These are phyloP conservation scores for Lactarius evosmus DNA, from an alignment of 768 basidiomycete genomes.

Conservation along the genomic window DNA sequence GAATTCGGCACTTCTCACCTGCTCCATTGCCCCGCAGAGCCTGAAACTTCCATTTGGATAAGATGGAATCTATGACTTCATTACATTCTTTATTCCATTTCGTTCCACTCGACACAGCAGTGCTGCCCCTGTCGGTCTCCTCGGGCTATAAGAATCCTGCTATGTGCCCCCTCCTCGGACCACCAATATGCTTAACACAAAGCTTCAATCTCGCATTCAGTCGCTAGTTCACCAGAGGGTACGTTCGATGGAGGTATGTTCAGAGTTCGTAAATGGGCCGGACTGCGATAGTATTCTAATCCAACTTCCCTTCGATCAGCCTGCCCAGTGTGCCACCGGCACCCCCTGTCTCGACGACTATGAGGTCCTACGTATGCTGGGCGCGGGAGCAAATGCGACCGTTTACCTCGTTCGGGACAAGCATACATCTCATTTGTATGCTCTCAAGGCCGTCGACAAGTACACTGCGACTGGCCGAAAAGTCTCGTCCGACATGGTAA, in stretches of 20 bases:
- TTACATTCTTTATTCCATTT: background rate
- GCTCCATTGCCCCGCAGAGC: background rate
- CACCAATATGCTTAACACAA: conserved; percentile 13
- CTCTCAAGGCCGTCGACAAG: conserved; percentile 23
- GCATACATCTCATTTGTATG: conserved; percentile 15
- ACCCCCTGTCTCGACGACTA: conserved; percentile 22
- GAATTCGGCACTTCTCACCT: background rate
- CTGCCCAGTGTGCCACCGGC: background rate
- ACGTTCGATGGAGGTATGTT: conserved; percentile 2
- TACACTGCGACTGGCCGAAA: background rate
- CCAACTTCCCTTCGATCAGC: background rate
- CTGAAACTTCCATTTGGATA: background rate
- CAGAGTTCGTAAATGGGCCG: background rate
- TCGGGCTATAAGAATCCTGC: background rate
- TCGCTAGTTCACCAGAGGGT: conserved; percentile 3
- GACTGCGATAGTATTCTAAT: background rate
- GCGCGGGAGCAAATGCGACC: conserved; percentile 15
- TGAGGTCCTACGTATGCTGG: conserved; percentile 14
- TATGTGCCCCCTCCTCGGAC: background rate
- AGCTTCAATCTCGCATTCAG: conserved; percentile 12
- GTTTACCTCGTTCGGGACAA: conserved; percentile 24
- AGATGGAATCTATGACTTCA: background rate
- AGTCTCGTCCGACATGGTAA: conserved; percentile 4
- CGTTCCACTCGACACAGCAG: background rate
- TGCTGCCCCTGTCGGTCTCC: background rate